Base-by-base conservation (phyloP, 208 protist genomes). In the Wallacemonas sp. region DNA sequence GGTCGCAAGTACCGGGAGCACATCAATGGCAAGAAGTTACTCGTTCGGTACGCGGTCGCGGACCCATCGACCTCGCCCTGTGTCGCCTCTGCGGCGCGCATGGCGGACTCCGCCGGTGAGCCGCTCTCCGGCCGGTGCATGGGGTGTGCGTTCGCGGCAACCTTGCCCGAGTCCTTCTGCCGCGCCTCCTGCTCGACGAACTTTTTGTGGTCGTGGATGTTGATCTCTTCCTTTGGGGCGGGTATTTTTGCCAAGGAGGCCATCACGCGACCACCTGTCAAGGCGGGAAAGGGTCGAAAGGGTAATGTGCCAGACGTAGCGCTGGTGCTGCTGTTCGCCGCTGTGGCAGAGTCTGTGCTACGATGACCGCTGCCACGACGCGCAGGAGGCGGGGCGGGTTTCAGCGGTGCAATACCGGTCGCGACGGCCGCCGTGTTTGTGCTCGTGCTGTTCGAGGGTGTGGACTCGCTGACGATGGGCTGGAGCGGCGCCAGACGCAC, bases 1-100 rank as follows among this genome's bases (percentile, higher is more conserved):
- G 82, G 80, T 38, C 72, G 74, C 21, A 94, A 76, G 54, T 90
- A 88, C 21, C 84, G 76, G 4, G 88, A 84, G 58, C 85, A 91
- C 88, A 94, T 91, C 41, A 94, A 67, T 2, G 84, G 84, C 33
- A 94, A 60, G 66, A 94, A 91, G 73, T 91, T 94, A 17, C 77
- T 75, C 64, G 88, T 78, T n/a, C 74, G 53, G n/a, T 73, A 68
- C 54, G n/a, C n/a, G n/a, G n/a, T n/a, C n/a, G n/a, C n/a, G n/a
- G n/a, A n/a, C n/a, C n/a, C n/a, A n/a, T n/a, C n/a, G n/a, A n/a
- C 36, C 17, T 71, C 60, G 15, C 44, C 17, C 5, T 49, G 17
- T 19, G 9, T 8, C 9, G 44, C 12, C 44, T 6, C 12, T 5
- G 44, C 17, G 44, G 44, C 44, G 17, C 17, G 5, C 5, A 26